These are phyloP conservation scores for Curvularia hawaiiensis DNA, from an alignment of 2,329 filamentous ascomycete genomes.

Conservation along the genomic window DNA sequence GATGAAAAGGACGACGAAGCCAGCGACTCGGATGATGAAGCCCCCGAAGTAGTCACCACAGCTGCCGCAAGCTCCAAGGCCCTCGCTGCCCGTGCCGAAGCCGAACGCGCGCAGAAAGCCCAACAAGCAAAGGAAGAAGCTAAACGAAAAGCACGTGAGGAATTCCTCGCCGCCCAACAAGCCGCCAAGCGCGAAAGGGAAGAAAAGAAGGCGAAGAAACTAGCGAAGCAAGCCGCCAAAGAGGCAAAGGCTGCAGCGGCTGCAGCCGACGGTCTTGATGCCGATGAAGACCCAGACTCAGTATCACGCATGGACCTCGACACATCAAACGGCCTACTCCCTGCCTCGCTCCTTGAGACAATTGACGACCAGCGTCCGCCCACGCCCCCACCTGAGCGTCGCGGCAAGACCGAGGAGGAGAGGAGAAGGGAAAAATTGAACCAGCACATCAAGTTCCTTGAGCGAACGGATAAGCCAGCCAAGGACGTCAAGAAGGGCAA, in stretches of 20 bases:
- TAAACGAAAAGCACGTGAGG: conserved; percentile 38
- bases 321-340: conserved; percentile 56
- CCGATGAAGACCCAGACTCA: conserved; percentile 11
- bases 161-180: conserved; percentile 41
- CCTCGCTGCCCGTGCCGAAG: conserved; percentile 36
- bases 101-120: conserved; percentile 35
- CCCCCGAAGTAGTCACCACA: conserved; percentile 46
- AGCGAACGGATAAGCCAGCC: conserved; percentile 53
- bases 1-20: conserved; percentile 30
- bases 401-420: conserved; percentile 31
- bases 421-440: conserved; percentile 53
- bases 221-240: conserved; percentile 25
- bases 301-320: conserved; percentile 21
- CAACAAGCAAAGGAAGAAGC: conserved; percentile 34
- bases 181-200: conserved; percentile 39
- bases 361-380: conserved; percentile 52
- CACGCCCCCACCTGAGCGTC: conserved; percentile 47
- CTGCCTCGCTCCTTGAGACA: conserved; percentile 57
- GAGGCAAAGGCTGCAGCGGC: conserved; percentile 16
- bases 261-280: background rate
- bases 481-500: conserved; percentile 58
- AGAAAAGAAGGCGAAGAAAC: conserved; percentile 37
- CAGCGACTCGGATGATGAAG: conserved; percentile 47
- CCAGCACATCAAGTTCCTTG: conserved; percentile 56
- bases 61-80: conserved; percentile 37